Conservation (phyloP, 192 early-diverging fungal species). For the Chytriomyces sp. region DNA sequence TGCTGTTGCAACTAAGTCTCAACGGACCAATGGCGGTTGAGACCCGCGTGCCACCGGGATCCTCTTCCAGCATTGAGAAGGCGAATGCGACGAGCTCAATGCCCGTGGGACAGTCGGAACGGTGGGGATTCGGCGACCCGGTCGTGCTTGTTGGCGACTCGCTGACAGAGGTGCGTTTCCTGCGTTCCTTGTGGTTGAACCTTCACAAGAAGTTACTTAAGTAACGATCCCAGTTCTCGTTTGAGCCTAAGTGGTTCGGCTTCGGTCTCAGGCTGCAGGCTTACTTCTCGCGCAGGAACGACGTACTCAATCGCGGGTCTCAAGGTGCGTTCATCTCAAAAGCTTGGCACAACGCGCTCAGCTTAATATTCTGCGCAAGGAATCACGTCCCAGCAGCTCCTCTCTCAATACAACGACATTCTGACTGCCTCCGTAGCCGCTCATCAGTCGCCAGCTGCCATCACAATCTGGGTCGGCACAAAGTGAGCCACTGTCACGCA, state of each 20-base stretch:
- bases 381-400: neutral
- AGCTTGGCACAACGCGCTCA: neutral
- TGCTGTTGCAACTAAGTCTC: neutral
- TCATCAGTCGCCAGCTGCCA: neutral
- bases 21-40: neutral
- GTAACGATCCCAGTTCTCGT: neutral
- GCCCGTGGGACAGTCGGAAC: too few species aligned
- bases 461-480: conserved; percentile 5
- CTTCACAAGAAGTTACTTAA: neutral
- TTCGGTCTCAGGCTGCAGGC: conserved; percentile 7
- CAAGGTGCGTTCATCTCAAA: neutral
- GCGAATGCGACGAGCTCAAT: too few species aligned
- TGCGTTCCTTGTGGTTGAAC: neutral
- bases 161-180: neutral
- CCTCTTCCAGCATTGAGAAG: neutral
- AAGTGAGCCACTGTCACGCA: neutral
- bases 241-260: neutral
- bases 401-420: neutral
- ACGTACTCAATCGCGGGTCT: neutral
- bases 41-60: neutral
- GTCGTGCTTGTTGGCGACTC: conserved; percentile 20
- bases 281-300: neutral
- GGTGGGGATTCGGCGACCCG: conserved; percentile 22
- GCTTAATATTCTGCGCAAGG: neutral
- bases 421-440: neutral